phyloP scores from a whole-genome alignment of 352 stramenopile genomes.

The Globisporangium solare region DNA sequence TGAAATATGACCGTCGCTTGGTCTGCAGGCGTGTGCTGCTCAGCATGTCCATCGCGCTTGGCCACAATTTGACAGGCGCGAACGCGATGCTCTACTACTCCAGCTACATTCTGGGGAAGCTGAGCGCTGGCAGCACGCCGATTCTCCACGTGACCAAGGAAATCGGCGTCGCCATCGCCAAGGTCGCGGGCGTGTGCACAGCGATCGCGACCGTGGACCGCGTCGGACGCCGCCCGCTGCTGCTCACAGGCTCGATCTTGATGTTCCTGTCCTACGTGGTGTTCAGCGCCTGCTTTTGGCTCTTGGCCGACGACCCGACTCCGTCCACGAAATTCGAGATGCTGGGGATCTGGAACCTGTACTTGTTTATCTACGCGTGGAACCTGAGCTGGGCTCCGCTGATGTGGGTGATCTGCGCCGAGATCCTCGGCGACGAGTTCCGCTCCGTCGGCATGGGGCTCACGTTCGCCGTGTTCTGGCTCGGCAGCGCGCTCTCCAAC shows the following conservation, averaged over 20 bases:
- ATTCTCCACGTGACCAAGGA: constrained; percentile 41
- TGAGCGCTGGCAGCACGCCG: constrained; percentile 16
- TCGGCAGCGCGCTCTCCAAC: constrained; percentile 62
- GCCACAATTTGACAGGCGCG: constrained; percentile 56
- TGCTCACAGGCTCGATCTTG: constrained; percentile 48
- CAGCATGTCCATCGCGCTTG: constrained; percentile 53
- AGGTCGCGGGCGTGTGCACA: constrained; percentile 56
- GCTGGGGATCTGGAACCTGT: constrained; percentile 58
- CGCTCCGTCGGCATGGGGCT: constrained; percentile 70
- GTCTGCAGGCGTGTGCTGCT: constrained; percentile 39
- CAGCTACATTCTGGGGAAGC: constrained; percentile 57
- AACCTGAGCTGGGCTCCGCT: constrained; percentile 72
- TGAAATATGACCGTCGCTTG: constrained; percentile 1
- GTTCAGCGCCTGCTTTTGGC: constrained; percentile 54
- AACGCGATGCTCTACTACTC: constrained; percentile 84
- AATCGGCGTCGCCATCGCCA: constrained; percentile 55
- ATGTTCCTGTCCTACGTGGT: constrained; percentile 50
- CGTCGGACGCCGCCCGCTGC: constrained; percentile 50
- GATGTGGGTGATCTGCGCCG: constrained; percentile 74
- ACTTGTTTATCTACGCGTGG: constrained; percentile 70
- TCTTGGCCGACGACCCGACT: constrained; percentile 15
- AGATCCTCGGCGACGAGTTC: constrained; percentile 59
- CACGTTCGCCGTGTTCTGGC: constrained; percentile 69
- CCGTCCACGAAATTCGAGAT: constrained; percentile 21
- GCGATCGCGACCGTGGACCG: constrained; percentile 48